Evolutionary conservation across 1,139 yeast genomes (phyloP).

Genomic region (Meyerozyma guilliermondii): DNA sequence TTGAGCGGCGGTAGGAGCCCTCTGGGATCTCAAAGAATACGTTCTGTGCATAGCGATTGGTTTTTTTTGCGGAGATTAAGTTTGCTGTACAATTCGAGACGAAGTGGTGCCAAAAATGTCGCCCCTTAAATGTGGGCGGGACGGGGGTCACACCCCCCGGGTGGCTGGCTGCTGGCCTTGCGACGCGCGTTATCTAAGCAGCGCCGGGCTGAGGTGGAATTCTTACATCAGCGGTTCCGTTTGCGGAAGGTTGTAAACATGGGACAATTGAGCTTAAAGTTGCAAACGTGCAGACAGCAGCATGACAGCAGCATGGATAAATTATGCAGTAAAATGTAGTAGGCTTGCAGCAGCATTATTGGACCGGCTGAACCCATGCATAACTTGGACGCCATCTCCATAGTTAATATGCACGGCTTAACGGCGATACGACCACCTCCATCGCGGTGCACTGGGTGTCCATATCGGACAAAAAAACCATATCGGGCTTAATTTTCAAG

Average conservation of each 20-base stretch:
- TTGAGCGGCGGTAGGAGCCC: slow-evolving; percentile 82
- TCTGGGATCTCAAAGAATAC: slow-evolving; percentile 69
- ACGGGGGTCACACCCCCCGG: neutral
- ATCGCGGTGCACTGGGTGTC: neutral
- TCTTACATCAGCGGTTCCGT: neutral
- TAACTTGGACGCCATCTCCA: no score
- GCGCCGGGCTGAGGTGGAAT: neutral
- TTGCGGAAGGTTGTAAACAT: neutral
- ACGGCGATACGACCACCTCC: no score
- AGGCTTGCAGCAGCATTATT: no score
- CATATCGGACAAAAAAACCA: no score
- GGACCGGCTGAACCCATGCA: no score
- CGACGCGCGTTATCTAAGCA: neutral
- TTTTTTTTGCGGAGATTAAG: neutral
- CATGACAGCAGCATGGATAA: neutral
- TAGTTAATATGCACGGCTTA: no score
- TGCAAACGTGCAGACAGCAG: neutral
- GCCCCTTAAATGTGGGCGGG: slow-evolving; percentile 1
- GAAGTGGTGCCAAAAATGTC: slow-evolving; percentile 1
- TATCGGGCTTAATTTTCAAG: no score
- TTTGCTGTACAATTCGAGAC: neutral
- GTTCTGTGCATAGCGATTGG: slow-evolving; percentile 65
- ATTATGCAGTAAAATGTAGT: neutral
- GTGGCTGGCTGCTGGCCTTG: neutral
- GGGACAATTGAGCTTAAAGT: neutral